Evolutionary conservation across 306 rosid genomes (phyloP), one percentile per base, ranked within the genome.

Genomic region (Urtica urens): DNA sequence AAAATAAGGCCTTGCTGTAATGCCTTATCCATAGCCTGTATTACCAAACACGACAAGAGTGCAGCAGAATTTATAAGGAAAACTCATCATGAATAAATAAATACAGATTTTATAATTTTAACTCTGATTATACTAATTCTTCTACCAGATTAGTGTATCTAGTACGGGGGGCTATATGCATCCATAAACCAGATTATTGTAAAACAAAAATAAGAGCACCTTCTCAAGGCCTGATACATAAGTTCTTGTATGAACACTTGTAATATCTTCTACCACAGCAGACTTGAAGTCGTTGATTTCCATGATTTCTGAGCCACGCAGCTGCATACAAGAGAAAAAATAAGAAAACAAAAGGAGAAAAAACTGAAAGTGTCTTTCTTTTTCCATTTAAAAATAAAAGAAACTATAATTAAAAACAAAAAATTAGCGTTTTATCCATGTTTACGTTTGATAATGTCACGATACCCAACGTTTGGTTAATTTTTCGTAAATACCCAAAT

Each of bases 191-290:
- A n/a, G n/a, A n/a, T n/a, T n/a, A n/a, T n/a, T 9, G 11, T 10
- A 44, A 25, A n/a, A 30, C 27, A 56, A 51, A 42, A 23, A 46
- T 28, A 43, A 34, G 15, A 24, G 47, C 70, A 88, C 95, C 97
- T 78, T 81, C 71, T 88, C 95, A 64, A 88, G 95, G 67, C 93
- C 87, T 52, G 65, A 48, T 17, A 88, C 72, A 65, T 84, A 88
- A 41, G 76, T 62, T 66, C 72, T 79, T 24, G 93, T 58, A 64
- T 88, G 97, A 74, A 88, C 90, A 35, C 86, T 78, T 62, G 81
- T 79, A 58, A 88, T 66, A 65, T 84, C 93, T 59, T 88, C 90
- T 6, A 79, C 52, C 5, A 80, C 72, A 46, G 97, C 97, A 16
- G 93, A 78, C 64, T 65, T 66, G 60, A 84, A 78, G 63, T 64